Conservation (phyloP, 2,329 filamentous ascomycete species). For the Fusarium mexicanum region DNA sequence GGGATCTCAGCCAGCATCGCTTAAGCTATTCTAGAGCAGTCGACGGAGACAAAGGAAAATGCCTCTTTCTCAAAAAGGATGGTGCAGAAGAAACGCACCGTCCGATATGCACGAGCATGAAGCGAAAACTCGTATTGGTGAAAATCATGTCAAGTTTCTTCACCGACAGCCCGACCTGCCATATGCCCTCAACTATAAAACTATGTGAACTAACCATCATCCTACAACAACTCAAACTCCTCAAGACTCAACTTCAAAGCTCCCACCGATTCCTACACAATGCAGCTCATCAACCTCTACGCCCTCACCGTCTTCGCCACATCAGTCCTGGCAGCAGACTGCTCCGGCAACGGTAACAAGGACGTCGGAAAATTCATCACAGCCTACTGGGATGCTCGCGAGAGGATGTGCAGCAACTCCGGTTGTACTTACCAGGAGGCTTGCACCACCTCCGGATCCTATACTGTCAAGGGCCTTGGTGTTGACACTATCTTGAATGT, state of each 20-base stretch:
- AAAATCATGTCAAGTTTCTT: accelerated
- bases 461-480: background rate
- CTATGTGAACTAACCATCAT: accelerated
- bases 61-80: background rate
- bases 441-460: conserved; percentile 3
- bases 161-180: accelerated
- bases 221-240: accelerated
- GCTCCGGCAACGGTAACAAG: conserved; percentile 4
- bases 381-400: conserved; percentile 21
- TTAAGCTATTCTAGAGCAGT: background rate
- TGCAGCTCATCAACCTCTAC: conserved; percentile 21
- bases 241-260: too few species aligned
- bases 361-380: background rate
- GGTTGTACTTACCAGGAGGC: conserved; percentile 18
- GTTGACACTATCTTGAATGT: conserved; percentile 10
- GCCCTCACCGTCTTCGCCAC: background rate
- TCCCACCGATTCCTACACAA: background rate
- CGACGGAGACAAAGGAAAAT: background rate
- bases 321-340: conserved; percentile 9
- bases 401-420: conserved; percentile 23
- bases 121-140: background rate
- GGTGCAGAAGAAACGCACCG: background rate
- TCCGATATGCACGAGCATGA: too few species aligned
- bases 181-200: accelerated
- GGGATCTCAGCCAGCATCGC: background rate